Percentiles rank a stretch among this genome's conserved stretches.
Conservation (phyloP, 2,329 filamentous ascomycete genomes). For the Pseudohalonectria lignicola region DNA sequence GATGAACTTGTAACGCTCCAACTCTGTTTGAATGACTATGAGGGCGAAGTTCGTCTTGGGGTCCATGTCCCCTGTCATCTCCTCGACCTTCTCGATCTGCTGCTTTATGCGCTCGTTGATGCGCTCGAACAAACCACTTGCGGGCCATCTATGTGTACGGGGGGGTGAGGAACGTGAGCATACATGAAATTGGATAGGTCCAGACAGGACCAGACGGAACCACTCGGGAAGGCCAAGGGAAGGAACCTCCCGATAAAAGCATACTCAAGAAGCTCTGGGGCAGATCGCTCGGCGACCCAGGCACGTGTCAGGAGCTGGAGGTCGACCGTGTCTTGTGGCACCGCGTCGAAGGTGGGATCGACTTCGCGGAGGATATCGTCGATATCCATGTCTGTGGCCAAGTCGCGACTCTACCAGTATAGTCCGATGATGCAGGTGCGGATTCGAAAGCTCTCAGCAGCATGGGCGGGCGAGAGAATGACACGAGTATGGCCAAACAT, state of each 20-base stretch:
- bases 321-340: conserved; percentile 56
- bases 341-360: conserved; percentile 43
- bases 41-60: conserved; percentile 86
- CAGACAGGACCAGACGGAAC: too few relatives aligned
- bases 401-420: too few relatives aligned
- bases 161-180: too few relatives aligned
- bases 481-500: too few relatives aligned
- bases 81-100: conserved; percentile 26
- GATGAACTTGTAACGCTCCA: conserved; percentile 88
- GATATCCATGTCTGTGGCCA: conserved; percentile 68
- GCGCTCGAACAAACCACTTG: conserved; percentile 68
- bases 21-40: conserved; percentile 91
- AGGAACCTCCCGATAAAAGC: too few relatives aligned
- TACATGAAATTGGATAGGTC: too few relatives aligned
- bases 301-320: conserved; percentile 81
- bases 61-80: conserved; percentile 73
- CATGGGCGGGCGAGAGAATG: too few relatives aligned
- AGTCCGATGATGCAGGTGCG: too few relatives aligned
- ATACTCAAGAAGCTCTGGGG: conserved; percentile 80
- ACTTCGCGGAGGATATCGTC: conserved; percentile 70
- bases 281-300: conserved; percentile 86
- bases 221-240: too few relatives aligned
- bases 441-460: too few relatives aligned
- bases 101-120: conserved; percentile 51
- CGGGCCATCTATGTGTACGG: conserved; percentile 54